Evolutionary conservation across 2,329 filamentous ascomycete species (phyloP), one percentile per base, ranked within the genome.

Genomic region (Ophiostoma quercus): DNA sequence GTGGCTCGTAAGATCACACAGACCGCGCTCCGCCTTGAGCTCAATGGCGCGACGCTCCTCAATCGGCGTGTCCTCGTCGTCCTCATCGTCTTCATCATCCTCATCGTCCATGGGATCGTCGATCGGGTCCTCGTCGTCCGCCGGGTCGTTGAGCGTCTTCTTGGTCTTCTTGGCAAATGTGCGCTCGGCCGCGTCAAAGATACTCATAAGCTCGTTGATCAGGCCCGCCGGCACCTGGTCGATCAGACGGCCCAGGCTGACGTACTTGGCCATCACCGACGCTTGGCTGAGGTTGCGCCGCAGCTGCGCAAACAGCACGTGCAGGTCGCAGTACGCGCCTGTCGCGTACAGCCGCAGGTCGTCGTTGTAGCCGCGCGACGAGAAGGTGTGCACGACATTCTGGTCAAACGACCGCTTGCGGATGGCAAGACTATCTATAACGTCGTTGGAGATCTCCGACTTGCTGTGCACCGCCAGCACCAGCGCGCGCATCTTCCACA

Each of bases 1-100:
- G 77, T 95, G 96, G 72, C 88, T 90, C 0, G 94, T 89, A 34
- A 97, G 83, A 75, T 94, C 90, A 79, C 94, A 98, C 0, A 98
- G 85, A 25, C 89, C 87, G 77, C 94, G 90, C 79, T 98, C 95
- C 0, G 92, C 88, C 71, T 94, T 84, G 43, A 97, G 84, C 70
- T 88, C 87, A 54, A 85, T 84, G 66, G 88, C 84, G 74, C 87
- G 82, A 70, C 87, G 84, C 75, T 91, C 82, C 75, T 85, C 83
- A 68, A 84, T 84, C n/a, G 87, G 86, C 12, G 51, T 34, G 68
- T 63, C 67, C 2, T 86, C 88, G 66, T 88, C 86, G 68, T 88
- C 86, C 68, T 90, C 79, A 39, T 84, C 81, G 62, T 87, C 84
- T 29, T 88, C 85, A 22, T 87, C 82, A 1, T 82, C 81, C 5